phyloP scores from a whole-genome alignment of 192 early-diverging fungal genomes.

The Rhizophagus sp. region DNA sequence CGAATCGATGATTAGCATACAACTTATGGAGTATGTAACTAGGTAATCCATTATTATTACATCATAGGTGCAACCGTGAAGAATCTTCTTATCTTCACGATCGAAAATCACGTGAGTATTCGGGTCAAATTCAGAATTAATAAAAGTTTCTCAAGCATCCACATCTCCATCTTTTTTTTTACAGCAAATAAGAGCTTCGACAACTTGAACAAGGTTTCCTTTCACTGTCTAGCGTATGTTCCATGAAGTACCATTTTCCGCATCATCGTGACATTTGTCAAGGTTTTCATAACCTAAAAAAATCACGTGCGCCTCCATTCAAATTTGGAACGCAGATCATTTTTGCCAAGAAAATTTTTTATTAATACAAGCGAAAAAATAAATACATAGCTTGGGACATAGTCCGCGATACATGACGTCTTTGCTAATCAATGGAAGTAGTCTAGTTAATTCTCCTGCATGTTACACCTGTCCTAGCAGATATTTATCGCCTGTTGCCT shows the following conservation, averaged over 20 bases:
- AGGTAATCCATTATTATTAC: too few species aligned
- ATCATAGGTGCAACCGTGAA: not conserved
- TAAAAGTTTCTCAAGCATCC: not conserved
- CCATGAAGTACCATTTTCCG: not conserved
- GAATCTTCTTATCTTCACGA: slow-evolving; percentile 8
- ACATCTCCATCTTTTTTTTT: not conserved
- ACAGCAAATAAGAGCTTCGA: slow-evolving; percentile 13
- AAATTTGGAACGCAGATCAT: too few species aligned
- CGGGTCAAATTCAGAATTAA: slow-evolving; percentile 15
- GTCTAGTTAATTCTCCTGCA: too few species aligned
- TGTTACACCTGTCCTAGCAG: too few species aligned
- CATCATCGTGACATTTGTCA: not conserved
- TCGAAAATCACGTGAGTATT: slow-evolving; percentile 11
- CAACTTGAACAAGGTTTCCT: slow-evolving; percentile 15
- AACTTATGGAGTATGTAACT: too few species aligned
- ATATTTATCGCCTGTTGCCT: too few species aligned
- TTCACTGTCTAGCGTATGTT: not conserved
- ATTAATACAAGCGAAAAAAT: too few species aligned
- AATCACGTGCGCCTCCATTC: slow-evolving; percentile 9
- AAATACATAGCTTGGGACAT: too few species aligned
- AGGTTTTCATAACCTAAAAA: not conserved
- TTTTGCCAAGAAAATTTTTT: too few species aligned
- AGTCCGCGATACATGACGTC: too few species aligned
- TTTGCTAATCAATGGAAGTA: too few species aligned
- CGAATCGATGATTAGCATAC: too few species aligned